phyloP scores from a whole-genome alignment of 2,329 filamentous ascomycete genomes.

The Alternaria conjuncta region DNA sequence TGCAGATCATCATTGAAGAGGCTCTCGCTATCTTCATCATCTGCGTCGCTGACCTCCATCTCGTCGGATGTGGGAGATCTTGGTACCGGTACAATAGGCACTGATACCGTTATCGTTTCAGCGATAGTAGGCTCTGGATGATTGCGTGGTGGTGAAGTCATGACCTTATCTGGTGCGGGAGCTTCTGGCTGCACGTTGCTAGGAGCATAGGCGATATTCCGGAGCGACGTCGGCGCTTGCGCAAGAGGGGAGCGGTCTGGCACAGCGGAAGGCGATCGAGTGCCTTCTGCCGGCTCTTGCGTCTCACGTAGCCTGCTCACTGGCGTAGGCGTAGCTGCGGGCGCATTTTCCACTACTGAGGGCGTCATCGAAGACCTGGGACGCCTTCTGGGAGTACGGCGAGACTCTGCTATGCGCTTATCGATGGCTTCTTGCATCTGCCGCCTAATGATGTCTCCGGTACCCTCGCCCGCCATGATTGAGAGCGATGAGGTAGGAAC shows the following conservation, averaged over 20 bases:
- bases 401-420: constrained; percentile 16
- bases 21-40: constrained; percentile 29
- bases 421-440: constrained; percentile 16
- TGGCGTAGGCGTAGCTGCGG: background rate
- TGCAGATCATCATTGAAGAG: constrained; percentile 38
- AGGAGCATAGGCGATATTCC: constrained; percentile 32
- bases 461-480: constrained; percentile 24
- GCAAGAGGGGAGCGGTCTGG: constrained; percentile 36
- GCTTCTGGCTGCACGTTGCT: constrained; percentile 9
- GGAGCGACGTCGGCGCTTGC: constrained; percentile 34
- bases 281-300: constrained; percentile 25
- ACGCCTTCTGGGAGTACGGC: constrained; percentile 15
- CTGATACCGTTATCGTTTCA: constrained; percentile 2
- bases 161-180: constrained; percentile 1
- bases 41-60: constrained; percentile 26
- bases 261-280: constrained; percentile 44
- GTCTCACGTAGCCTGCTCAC: constrained; percentile 5
- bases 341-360: background rate
- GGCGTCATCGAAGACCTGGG: constrained; percentile 5
- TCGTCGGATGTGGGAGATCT: constrained; percentile 12
- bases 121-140: constrained; percentile 5
- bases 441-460: constrained; percentile 6
- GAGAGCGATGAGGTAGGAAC: constrained; percentile 13
- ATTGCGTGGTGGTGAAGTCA: background rate
- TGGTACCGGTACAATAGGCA: background rate